Conservation (phyloP, 306 rosid genomes). For the Gastrolobium bilobum region DNA sequence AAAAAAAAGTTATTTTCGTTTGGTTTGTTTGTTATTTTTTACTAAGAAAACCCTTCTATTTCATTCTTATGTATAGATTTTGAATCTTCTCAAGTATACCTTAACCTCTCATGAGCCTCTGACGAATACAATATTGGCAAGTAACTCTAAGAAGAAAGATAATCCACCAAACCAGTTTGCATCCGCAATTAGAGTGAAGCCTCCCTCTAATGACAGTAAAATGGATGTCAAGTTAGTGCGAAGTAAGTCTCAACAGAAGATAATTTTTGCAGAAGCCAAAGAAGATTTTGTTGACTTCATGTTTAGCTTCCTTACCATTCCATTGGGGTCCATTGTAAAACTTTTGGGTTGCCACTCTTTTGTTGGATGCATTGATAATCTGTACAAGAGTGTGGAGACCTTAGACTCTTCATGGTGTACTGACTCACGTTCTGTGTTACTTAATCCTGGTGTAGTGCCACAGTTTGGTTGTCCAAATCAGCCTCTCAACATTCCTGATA, state of each 20-base stretch:
- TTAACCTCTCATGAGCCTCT: conserved; percentile 41
- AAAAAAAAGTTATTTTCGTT: neutral
- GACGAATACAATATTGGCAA: conserved; percentile 31
- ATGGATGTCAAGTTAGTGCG: conserved; percentile 43
- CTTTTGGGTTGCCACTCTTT: conserved; percentile 41
- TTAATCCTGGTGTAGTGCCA: conserved; percentile 41
- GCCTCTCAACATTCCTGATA: conserved; percentile 33
- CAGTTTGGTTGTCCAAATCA: conserved; percentile 37
- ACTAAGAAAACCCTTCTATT: neutral
- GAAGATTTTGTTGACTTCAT: conserved; percentile 47
- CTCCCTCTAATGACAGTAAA: conserved; percentile 31
- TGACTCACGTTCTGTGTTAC: conserved; percentile 5
- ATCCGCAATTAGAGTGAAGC: conserved; percentile 22
- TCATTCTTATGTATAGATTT: conserved; percentile 2
- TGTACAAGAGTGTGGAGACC: conserved; percentile 45
- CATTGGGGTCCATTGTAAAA: conserved; percentile 40
- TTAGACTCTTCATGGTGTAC: conserved; percentile 47
- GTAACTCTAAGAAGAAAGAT: conserved; percentile 20
- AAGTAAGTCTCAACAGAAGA: conserved; percentile 40
- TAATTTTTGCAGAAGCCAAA: conserved; percentile 40
- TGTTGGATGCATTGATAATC: conserved; percentile 46
- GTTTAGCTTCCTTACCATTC: conserved; percentile 45
- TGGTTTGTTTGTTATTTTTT: conserved; percentile 6
- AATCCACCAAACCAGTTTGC: conserved; percentile 20
- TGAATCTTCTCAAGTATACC: conserved; percentile 44